Conservation (phyloP, 176 grass and related monocot genomes). For the Avena eriantha region DNA sequence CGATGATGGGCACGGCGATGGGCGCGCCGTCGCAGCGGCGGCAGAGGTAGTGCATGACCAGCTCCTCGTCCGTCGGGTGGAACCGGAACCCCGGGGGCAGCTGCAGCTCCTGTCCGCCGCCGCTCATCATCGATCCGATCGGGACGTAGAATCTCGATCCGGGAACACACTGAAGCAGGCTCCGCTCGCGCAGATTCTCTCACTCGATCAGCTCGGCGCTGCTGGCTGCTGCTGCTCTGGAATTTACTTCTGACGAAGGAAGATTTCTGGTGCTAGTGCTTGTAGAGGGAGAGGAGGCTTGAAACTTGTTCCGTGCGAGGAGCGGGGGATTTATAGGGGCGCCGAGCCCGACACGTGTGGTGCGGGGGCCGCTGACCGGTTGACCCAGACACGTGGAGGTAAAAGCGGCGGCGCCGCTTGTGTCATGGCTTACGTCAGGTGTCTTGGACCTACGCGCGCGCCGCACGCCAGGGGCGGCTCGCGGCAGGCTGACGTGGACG, state of each 20-base stretch:
- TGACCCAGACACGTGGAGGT: conserved; percentile 54
- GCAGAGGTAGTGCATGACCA: conserved; percentile 94
- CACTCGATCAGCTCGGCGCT: not conserved
- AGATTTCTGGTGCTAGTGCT: not conserved
- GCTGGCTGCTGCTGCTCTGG: not conserved
- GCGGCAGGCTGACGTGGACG: conserved; percentile 46
- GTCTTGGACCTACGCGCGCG: conserved; percentile 55
- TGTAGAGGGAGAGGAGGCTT: conserved; percentile 47
- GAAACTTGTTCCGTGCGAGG: conserved; percentile 70
- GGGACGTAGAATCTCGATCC: not conserved
- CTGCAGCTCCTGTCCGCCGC: conserved; percentile 52
- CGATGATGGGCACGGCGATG: conserved; percentile 85
- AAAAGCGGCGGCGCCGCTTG: conserved; percentile 51
- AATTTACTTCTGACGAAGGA: not conserved
- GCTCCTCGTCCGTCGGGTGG: conserved; percentile 98
- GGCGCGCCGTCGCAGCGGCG: conserved; percentile 73
- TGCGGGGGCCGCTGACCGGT: conserved; percentile 38
- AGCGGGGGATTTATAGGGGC: conserved; percentile 61
- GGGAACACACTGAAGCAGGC: not conserved
- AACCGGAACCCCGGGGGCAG: conserved; percentile 96
- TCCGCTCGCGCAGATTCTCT: not conserved
- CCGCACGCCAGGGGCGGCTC: conserved; percentile 12
- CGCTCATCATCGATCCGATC: conserved; percentile 45
- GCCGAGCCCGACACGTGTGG: conserved; percentile 51
- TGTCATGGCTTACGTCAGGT: conserved; percentile 83